Evolutionary conservation across 2,329 filamentous ascomycete species (phyloP).

Genomic region (Arthroderma sp.): DNA sequence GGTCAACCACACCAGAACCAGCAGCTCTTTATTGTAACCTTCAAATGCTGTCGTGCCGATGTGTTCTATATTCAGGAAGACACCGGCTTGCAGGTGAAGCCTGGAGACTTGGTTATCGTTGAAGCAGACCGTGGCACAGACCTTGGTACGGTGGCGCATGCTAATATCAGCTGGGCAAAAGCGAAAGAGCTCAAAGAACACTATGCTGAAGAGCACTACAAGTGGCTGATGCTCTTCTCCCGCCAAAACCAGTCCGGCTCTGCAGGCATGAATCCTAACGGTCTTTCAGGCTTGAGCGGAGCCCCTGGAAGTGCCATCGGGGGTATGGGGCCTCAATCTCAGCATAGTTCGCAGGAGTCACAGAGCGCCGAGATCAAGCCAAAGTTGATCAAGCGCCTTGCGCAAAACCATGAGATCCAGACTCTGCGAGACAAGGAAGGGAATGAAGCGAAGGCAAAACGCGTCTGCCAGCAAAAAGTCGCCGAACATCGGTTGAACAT

Average conservation of each 20-base stretch:
- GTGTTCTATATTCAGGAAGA: constrained; percentile 96
- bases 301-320: constrained; percentile 59
- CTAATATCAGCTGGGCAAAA: constrained; percentile 74
- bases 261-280: constrained; percentile 30
- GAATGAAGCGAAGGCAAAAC: constrained; percentile 93
- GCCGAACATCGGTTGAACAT: constrained; percentile 88
- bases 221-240: constrained; percentile 98
- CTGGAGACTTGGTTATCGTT: constrained; percentile 89
- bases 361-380: constrained; percentile 70
- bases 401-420: constrained; percentile 80
- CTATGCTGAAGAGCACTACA: constrained; percentile 89
- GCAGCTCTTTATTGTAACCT: constrained; percentile 72
- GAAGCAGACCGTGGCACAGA: constrained; percentile 95
- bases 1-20: constrained; percentile 29
- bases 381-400: constrained; percentile 91
- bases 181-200: constrained; percentile 84
- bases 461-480: constrained; percentile 92
- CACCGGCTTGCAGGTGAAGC: constrained; percentile 78
- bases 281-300: constrained; percentile 50
- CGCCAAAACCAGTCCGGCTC: constrained; percentile 48
- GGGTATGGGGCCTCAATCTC: constrained; percentile 62
- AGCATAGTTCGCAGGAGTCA: constrained; percentile 60
- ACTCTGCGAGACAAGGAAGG: constrained; percentile 89
- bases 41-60: constrained; percentile 91
- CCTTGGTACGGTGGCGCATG: constrained; percentile 78